Base-by-base conservation (phyloP, 805 yeast species). In the Saccharomycopsis olivae region DNA sequence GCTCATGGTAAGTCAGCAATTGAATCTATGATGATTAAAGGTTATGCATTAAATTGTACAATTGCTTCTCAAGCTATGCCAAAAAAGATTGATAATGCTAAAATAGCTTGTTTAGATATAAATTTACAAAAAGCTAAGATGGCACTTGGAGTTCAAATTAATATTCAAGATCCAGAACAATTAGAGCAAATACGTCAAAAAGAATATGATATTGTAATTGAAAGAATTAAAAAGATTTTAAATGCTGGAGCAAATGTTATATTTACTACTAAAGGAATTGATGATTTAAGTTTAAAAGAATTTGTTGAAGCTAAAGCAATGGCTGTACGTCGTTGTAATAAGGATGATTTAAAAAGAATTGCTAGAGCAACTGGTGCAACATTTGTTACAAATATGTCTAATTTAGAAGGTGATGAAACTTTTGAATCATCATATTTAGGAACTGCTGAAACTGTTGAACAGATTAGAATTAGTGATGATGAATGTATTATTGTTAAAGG, bases 341-440 rank as follows among this genome's bases (percentile, higher is more conserved):
- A 86, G 58, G 98, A 92, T 62, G 99, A 92, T 61, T 70, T 92
- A 53, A 76, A 95, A 58, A 78, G 98, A 66, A 89, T 92, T 51
- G 97, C 98, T 5, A 74, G 95, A 55, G 97, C 98, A 33, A 87
- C 97, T 1, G 99, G 99, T 44, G 99, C 96, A 29, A 84, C 95
- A 3, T 66, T 92, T 54, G 69, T 94, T 37, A 68, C 83, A 40
- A 79, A 83, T 49, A 74, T 92, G 76, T 80, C 95, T 40, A 92
- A 92, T 56, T 71, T 94, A 60, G 97, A 92, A 61, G 96, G 96
- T 50, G 96, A 88, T 42, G 96, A 87, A 62, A 81, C 85, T 20
- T 88, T 84, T 56, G 96, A 87, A 61, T 49, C 86, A 2, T 69
- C 83, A 40, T 82, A 78, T 59, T 66, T 92, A 52, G 99, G 99